Percentiles rank a stretch among this genome's conserved stretches.
phyloP scores from a whole-genome alignment of 75 land plant genomes.

The Azolla pinnata region DNA sequence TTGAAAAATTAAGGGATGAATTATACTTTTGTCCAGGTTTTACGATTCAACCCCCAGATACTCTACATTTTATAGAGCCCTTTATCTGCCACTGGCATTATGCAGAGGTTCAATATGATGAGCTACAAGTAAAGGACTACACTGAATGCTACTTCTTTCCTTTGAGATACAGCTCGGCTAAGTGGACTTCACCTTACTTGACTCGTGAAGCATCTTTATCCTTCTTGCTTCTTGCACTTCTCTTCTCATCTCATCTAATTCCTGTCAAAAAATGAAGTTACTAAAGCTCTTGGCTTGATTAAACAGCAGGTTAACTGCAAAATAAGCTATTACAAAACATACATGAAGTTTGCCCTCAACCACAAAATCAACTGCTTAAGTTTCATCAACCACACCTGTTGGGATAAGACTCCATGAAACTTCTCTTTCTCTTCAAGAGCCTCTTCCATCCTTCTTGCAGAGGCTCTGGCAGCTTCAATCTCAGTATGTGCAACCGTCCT shows the following conservation, averaged over 20 bases:
- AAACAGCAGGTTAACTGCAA: too few species aligned
- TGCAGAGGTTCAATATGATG: background rate
- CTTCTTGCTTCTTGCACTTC: constrained; percentile 84
- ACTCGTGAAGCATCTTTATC: constrained; percentile 77
- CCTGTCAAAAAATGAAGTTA: constrained; percentile 35
- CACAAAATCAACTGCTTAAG: background rate
- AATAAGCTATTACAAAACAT: background rate
- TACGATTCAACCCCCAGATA: too few species aligned
- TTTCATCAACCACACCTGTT: background rate
- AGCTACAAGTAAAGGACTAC: background rate
- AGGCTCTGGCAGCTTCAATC: constrained; percentile 70
- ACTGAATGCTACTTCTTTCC: background rate
- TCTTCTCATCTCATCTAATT: constrained; percentile 42
- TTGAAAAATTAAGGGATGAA: too few species aligned
- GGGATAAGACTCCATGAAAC: background rate
- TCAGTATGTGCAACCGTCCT: constrained; percentile 76
- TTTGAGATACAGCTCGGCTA: too few species aligned
- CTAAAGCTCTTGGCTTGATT: too few species aligned
- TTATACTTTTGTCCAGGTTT: too few species aligned
- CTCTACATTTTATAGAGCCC: background rate
- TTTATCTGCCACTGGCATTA: too few species aligned
- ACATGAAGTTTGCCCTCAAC: background rate
- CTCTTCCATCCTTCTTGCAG: constrained; percentile 54
- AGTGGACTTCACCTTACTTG: constrained; percentile 82
- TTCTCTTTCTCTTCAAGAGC: constrained; percentile 56